phyloP scores from a whole-genome alignment of 2,329 filamentous ascomycete genomes.

The Nannizziopsis barbatae region DNA sequence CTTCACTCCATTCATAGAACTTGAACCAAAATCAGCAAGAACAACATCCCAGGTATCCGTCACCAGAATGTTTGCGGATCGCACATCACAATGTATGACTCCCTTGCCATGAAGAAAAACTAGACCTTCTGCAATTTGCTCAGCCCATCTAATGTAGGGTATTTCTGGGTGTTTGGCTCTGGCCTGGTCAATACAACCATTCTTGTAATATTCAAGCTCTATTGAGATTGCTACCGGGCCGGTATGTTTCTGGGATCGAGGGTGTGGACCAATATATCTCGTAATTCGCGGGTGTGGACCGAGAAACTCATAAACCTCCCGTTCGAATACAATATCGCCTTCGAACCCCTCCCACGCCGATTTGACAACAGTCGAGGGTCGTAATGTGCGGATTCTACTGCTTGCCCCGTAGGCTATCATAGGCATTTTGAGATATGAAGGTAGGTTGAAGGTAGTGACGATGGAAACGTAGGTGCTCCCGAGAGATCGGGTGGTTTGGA shows the following conservation, averaged over 20 bases:
- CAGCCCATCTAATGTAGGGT: conserved; percentile 1
- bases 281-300: conserved; percentile 1
- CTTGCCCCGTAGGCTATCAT: too few relatives aligned
- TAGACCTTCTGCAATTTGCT: neutral
- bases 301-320: conserved; percentile 1
- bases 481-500: too few relatives aligned
- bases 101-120: neutral
- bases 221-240: neutral
- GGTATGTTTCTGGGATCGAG: neutral
- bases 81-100: conserved; percentile 1
- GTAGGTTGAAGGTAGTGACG: too few relatives aligned
- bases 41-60: conserved; percentile 3
- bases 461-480: too few relatives aligned
- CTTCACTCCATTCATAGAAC: conserved; percentile 3
- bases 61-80: neutral
- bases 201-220: conserved; percentile 3
- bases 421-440: too few relatives aligned
- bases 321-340: neutral
- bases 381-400: too few relatives aligned
- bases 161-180: neutral
- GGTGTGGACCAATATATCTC: too few relatives aligned
- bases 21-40: conserved; percentile 1
- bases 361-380: too few relatives aligned
- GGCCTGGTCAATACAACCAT: conserved; percentile 1
- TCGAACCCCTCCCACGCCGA: neutral